Evolutionary conservation across 2,329 filamentous ascomycete species (phyloP).

Genomic region (Trichoderma guizhouense): DNA sequence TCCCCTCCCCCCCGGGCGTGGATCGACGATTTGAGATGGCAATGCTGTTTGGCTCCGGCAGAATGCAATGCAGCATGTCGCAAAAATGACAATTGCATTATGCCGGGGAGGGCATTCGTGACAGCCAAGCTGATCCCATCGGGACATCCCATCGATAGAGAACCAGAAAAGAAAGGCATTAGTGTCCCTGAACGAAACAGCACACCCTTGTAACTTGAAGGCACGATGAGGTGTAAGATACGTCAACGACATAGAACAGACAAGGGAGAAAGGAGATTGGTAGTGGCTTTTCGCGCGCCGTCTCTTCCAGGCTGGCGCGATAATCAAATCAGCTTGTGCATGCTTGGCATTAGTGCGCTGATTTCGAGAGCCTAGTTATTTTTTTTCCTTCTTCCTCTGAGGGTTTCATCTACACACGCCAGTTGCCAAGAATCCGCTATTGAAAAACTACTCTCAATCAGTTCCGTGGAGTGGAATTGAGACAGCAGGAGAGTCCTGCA

Average conservation of each 20-base stretch:
- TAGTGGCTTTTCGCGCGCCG: background rate
- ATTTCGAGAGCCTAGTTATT: background rate
- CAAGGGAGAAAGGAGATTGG: background rate
- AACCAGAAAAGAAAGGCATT: background rate
- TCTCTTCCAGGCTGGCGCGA: background rate
- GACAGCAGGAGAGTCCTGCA: background rate
- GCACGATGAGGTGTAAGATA: constrained; percentile 15
- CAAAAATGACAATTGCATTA: constrained; percentile 11
- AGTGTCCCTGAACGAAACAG: background rate
- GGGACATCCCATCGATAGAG: background rate
- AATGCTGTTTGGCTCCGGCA: background rate
- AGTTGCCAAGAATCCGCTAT: background rate
- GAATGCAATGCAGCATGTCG: constrained; percentile 2
- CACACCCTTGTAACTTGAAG: background rate
- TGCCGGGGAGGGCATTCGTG: background rate
- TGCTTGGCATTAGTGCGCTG: background rate
- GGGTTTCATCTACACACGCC: background rate
- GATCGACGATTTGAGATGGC: background rate
- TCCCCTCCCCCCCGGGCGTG: background rate
- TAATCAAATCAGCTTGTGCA: constrained; percentile 3
- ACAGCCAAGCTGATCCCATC: background rate
- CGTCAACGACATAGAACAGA: background rate
- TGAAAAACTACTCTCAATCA: background rate
- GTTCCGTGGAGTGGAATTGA: background rate
- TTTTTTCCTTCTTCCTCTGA: background rate